Conservation (phyloP, 2,329 filamentous ascomycete genomes). For the Sclerotinia sclerotiorum region DNA sequence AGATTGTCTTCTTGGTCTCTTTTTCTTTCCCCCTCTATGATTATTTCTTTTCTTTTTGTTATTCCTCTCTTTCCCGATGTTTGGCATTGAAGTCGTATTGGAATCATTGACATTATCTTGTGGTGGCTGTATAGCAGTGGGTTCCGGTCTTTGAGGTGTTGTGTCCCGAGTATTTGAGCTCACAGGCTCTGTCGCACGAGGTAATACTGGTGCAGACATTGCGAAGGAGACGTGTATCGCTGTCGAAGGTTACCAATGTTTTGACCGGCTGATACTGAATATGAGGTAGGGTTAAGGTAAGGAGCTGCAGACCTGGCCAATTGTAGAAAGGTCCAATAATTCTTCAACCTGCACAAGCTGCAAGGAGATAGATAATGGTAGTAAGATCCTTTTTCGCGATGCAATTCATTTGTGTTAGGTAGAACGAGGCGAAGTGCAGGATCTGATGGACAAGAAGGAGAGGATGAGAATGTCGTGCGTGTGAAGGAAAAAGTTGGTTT, state of each 20-base stretch:
- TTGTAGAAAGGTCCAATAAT: background rate
- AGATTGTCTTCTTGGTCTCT: slow-evolving; percentile 73
- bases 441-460: background rate
- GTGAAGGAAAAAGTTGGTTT: slow-evolving; percentile 3
- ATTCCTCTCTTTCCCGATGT: slow-evolving; percentile 19
- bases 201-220: slow-evolving; percentile 32
- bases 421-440: background rate
- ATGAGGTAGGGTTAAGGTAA: background rate
- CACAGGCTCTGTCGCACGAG: slow-evolving; percentile 24
- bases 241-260: background rate
- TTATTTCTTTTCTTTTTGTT: slow-evolving; percentile 68
- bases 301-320: background rate
- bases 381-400: slow-evolving; percentile 2
- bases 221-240: slow-evolving; percentile 11
- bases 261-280: background rate
- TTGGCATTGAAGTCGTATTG: slow-evolving; percentile 29
- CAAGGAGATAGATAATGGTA: slow-evolving; percentile 13
- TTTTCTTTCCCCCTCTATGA: slow-evolving; percentile 76
- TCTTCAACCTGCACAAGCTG: background rate
- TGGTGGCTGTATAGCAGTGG: slow-evolving; percentile 33
- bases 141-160: slow-evolving; percentile 31
- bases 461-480: background rate
- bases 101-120: slow-evolving; percentile 25
- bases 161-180: slow-evolving; percentile 25
- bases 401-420: slow-evolving; percentile 6